Evolutionary conservation across 2,329 filamentous ascomycete genomes (phyloP), one percentile per base, ranked within the genome.

Genomic region (Westerdykella aurantiaca): DNA sequence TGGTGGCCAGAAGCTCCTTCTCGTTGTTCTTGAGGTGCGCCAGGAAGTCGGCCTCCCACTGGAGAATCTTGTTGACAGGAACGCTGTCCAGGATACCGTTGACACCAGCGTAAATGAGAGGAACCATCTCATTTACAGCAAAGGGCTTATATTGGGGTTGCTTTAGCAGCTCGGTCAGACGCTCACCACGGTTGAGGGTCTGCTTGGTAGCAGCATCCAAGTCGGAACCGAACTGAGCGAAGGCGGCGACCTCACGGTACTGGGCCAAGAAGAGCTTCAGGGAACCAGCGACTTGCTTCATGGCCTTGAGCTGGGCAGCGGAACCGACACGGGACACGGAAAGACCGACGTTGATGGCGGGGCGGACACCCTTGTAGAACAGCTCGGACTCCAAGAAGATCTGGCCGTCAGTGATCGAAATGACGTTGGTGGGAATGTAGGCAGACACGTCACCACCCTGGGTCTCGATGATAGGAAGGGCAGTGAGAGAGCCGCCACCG

Each of bases 251-350:
- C 77, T 98, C 93, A 93, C 93, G 93, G 84, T 98, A 98, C 80
- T 98, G 93, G 67, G 93, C 93, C 86, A 98, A 88, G 89, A 97
- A 98, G 65, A 98, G 89, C 85, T 98, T 98, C 70, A 98, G 81
- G 62, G 91, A 97, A 83, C 93, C 93, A 69, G 93, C 93, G 66
- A 98, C 93, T 82, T 98, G 93, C 85, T 98, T 98, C 93, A 98
- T 98, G 78, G 93, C 90, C 88, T 97, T 98, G 74, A 97, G 83
- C 83, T 98, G 93, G 71, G 93, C 93, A 72, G 93, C 88, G 69
- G 93, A 98, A 73, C 93, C 93, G 85, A 98, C 93, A 88, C 93
- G 93, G 63, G 93, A 98, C 65, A 98, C 93, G 67, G 93, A 98
- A 64, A 98, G 88, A 93, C 93, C 93, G 86, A 98, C 93, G 83